Evolutionary conservation across 2,329 filamentous ascomycete genomes (phyloP), one percentile per base, ranked within the genome.

Genomic region (Sordariomycetes sp.): DNA sequence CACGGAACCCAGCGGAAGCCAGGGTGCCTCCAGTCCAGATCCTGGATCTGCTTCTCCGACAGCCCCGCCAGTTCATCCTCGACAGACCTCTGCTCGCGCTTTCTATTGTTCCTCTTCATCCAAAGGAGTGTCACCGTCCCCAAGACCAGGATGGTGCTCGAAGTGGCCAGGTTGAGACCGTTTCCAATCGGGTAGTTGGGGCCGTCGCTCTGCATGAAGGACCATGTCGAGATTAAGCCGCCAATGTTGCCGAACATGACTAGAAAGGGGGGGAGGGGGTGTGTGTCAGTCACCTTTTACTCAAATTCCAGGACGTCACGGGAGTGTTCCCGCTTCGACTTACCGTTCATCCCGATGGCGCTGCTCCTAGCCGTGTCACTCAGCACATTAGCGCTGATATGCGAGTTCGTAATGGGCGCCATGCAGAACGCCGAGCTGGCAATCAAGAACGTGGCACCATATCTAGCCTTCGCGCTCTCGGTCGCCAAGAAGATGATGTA

Each of bases 171-270:
- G 65, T 89, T 89, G 20, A 89, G 65, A 0, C 85, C 85, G 64
- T 89, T 89, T 0, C 86, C 86, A 51, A 87, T 87, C 28, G 72
- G 79, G 63, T 81, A 90, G 59, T 86, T 69, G 0, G 86, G 86
- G 0, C 62, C 78, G 62, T 89, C 85, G 56, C 70, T 78, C 0
- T 79, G 77, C 51, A 87, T 63, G 68, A 85, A 87, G 1, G 73
- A 76, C 84, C 83, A 87, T 0, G 82, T 86, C 0, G 78, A 76
- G 58, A 85, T 76, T 32, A 83, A 61, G 0, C 80, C 81, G 2
- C 82, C 82, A n/a, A 84, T 65, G 60, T 84, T 85, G n/a, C 81
- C 82, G n/a, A 83, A 68, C 80, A 85, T 84, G 61, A 85, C 80
- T 45, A 59, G 57, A 22, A 20, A 4, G 22, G 17, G 22, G n/a